Percentiles rank a stretch among this genome's conserved stretches.
These are phyloP conservation scores for Penicillium sp. DNA, from an alignment of 2,329 filamentous ascomycete species.

Conservation along the genomic window DNA sequence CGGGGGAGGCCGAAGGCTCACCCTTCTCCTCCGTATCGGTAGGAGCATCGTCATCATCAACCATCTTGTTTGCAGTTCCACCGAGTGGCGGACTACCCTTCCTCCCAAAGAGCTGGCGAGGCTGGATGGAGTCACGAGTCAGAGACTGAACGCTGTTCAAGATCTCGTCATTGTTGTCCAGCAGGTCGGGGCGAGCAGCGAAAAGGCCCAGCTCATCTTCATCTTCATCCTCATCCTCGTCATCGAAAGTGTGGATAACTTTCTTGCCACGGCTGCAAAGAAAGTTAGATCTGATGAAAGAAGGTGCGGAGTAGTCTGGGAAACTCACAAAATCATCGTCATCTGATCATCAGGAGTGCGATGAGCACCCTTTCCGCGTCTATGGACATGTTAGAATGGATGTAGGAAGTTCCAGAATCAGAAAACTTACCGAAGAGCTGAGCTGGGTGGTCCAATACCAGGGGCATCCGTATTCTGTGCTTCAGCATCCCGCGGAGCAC, in stretches of 20 bases:
- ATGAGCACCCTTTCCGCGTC: not conserved
- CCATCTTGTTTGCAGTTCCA: not conserved
- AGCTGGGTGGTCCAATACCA: not conserved
- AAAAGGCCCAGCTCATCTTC: conserved; percentile 46
- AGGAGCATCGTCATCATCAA: not conserved
- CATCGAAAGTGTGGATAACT: conserved; percentile 52
- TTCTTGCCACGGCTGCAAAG: conserved; percentile 58
- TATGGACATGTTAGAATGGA: not conserved
- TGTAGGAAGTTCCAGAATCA: not conserved
- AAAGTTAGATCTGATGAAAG: not conserved
- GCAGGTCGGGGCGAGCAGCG: conserved; percentile 38
- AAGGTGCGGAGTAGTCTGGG: conserved; percentile 2
- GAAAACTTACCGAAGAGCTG: not conserved
- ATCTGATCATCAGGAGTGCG: conserved; percentile 56
- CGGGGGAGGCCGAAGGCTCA: conserved; percentile 9
- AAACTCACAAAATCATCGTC: conserved; percentile 61
- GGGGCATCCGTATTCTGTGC: not conserved
- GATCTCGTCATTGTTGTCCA: conserved; percentile 27
- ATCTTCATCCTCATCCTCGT: conserved; percentile 39
- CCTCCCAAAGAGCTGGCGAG: conserved; percentile 60
- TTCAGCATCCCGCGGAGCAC: not conserved
- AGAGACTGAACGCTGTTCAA: conserved; percentile 46
- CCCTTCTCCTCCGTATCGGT: not conserved
- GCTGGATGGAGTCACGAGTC: conserved; percentile 58
- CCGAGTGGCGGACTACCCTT: conserved; percentile 37